These are phyloP conservation scores for Neostapfia colusana DNA, from an alignment of 176 grass and related monocot genomes.

Conservation along the genomic window DNA sequence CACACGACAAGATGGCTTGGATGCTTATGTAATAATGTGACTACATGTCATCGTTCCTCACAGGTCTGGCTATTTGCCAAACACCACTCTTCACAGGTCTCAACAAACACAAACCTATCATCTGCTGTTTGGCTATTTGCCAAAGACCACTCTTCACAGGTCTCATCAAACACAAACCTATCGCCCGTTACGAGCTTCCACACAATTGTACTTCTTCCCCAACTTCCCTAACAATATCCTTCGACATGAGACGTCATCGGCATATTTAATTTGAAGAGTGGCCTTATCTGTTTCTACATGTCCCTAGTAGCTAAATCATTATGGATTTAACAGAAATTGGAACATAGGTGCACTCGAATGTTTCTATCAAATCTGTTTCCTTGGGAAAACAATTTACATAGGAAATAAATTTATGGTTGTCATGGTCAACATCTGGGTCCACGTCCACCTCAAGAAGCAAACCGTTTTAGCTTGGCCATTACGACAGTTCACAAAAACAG, in stretches of 20 bases:
- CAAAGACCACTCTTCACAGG: conserved; percentile 51
- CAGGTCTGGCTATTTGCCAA: conserved; percentile 58
- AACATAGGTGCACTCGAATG: no score
- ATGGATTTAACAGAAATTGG: no score
- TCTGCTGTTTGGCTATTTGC: conserved; percentile 52
- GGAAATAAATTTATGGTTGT: neutral
- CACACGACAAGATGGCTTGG: conserved; percentile 58
- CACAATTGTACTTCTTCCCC: conserved; percentile 36
- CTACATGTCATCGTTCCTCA: conserved; percentile 33
- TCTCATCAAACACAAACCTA: conserved; percentile 61
- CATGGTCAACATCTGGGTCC: conserved; percentile 38
- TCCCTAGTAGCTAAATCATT: no score
- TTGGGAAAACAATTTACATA: neutral
- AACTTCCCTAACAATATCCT: conserved; percentile 60
- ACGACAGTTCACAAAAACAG: conserved; percentile 42
- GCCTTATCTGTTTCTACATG: conserved; percentile 18
- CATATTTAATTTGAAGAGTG: conserved; percentile 20
- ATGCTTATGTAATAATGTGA: conserved; percentile 16
- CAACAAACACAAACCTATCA: conserved; percentile 60
- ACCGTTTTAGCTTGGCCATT: conserved; percentile 44
- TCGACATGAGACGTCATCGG: neutral
- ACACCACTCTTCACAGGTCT: conserved; percentile 50
- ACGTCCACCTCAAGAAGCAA: conserved; percentile 41
- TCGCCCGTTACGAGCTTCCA: conserved; percentile 33
- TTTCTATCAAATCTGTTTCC: no score